Base-by-base conservation (phyloP, 1,284 basidiomycete genomes). In the Ganoderma boninense region DNA sequence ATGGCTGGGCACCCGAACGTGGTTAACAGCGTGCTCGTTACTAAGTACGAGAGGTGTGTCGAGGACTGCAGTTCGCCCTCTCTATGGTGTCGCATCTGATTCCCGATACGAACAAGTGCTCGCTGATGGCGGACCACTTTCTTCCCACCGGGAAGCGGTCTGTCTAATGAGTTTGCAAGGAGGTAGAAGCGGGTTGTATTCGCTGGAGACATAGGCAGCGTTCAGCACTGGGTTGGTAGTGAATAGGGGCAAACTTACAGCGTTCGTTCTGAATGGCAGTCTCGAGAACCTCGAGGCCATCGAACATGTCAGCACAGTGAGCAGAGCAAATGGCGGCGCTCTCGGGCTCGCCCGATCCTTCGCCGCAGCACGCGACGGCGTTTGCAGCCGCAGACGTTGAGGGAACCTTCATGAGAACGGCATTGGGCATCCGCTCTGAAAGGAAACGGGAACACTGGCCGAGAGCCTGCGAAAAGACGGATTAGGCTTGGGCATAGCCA, bases 261-360 rank as follows among this genome's bases (percentile, higher is more conserved):
- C 84, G 78, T 73, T 85, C 83, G 71, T 92, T 87, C 75, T 94
- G 93, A 61, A 94, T 90, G 14, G 86, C 86, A 68, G 88, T 84
- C 42, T 79, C 79, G 42, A 93, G 79, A 5, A 92, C 78, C 61
- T 90, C 84, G 38, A 94, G 80, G 18, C 84, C 88, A 2, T 84
- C 80, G 72, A 92, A 92, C 57, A 91, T 75, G 13, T 81, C 84
- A 10, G 84, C 82, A 69, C 92, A 92, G 29, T 91, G 80, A 49
- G 84, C 85, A 7, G 93, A 93, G 76, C 91, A 92, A 70, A 95
- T 93, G 5, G 93, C 93, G 0, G 91, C 93, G 72, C 84, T 87
- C 71, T 85, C 82, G 13, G 80, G 74, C 13, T 84, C 81, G 49
- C 81, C 81, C 13, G 82, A 76, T 2, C 75, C 73, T 29, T 76